These are phyloP conservation scores for Magnolia kwangsiensis DNA, from an alignment of 164 flowering plant genomes.

Conservation along the genomic window DNA sequence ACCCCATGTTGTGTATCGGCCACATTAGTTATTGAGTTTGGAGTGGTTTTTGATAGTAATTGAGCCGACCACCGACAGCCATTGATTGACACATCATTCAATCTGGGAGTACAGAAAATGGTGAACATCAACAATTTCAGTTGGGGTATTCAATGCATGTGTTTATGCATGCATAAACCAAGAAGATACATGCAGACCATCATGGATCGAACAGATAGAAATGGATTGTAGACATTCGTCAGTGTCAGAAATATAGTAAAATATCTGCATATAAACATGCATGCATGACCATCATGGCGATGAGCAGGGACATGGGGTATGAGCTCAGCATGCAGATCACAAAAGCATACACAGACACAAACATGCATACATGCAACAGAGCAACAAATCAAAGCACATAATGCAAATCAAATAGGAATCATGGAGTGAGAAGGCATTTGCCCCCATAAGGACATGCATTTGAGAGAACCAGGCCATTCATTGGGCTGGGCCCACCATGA, in stretches of 20 bases:
- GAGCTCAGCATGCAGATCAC: not conserved
- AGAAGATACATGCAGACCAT: not conserved
- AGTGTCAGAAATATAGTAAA: not conserved
- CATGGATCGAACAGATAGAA: not conserved
- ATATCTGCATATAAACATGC: not conserved
- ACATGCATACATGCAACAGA: not conserved
- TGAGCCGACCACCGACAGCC: constrained; percentile 10
- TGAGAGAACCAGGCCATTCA: no score
- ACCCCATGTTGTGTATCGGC: not conserved
- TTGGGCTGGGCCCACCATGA: no score
- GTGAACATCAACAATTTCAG: not conserved
- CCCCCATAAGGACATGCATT: no score
- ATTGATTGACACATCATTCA: constrained; percentile 10
- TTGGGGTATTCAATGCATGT: not conserved
- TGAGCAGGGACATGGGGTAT: not conserved
- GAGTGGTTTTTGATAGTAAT: not conserved
- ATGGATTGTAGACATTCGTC: not conserved
- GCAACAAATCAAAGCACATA: not conserved
- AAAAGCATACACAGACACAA: not conserved
- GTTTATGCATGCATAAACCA: not conserved
- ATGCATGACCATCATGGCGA: not conserved
- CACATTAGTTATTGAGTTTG: not conserved
- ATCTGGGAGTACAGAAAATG: constrained; percentile 1
- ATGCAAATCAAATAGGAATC: no score
- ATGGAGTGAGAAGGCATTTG: no score